Evolutionary conservation across 2,329 filamentous ascomycete species (phyloP).

Genomic region (Ophidiomyces ophidiicola): DNA sequence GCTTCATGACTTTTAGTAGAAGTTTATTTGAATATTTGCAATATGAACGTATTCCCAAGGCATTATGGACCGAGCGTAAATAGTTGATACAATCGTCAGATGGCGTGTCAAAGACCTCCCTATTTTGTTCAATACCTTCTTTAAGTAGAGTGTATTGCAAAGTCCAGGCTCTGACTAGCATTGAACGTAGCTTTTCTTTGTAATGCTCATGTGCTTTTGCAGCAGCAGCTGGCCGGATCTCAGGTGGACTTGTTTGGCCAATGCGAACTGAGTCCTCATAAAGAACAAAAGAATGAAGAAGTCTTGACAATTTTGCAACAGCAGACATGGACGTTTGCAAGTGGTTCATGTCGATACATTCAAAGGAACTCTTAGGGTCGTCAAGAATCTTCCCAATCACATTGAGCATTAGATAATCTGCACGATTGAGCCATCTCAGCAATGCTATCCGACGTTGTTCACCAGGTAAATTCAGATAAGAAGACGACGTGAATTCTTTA

Average conservation of each 20-base stretch:
- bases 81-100: conserved; percentile 67
- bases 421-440: conserved; percentile 62
- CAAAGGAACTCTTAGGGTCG: conserved; percentile 54
- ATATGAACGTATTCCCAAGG: conserved; percentile 68
- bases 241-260: conserved; percentile 54
- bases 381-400: conserved; percentile 58
- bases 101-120: conserved; percentile 50
- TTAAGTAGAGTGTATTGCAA: conserved; percentile 71
- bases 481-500: conserved; percentile 51
- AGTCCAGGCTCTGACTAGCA: conserved; percentile 80
- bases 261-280: conserved; percentile 78
- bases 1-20: conserved; percentile 78
- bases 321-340: conserved; percentile 60
- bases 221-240: conserved; percentile 38
- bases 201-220: conserved; percentile 36
- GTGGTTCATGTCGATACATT: conserved; percentile 72
- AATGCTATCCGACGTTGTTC: conserved; percentile 58
- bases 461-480: conserved; percentile 43
- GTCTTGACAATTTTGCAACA: conserved; percentile 56
- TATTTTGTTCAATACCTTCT: conserved; percentile 58
- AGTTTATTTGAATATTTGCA: conserved; percentile 78
- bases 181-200: conserved; percentile 64
- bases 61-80: conserved; percentile 69
- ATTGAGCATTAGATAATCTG: conserved; percentile 64
- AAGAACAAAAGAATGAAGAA: conserved; percentile 68